Evolutionary conservation across 1,284 basidiomycete species (phyloP).

Genomic region (Cutaneotrichosporon mucoides): DNA sequence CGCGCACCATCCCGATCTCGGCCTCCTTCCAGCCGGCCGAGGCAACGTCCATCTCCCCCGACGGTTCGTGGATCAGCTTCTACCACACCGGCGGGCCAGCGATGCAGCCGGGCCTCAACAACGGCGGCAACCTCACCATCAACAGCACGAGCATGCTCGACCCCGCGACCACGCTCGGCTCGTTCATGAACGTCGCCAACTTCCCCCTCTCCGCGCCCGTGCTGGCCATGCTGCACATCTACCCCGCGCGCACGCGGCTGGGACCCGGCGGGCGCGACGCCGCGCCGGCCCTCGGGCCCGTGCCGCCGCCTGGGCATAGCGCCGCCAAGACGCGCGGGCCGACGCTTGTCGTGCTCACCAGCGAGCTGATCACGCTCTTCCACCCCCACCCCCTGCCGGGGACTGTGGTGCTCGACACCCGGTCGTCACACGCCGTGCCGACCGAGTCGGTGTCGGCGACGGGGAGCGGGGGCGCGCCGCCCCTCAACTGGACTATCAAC

Average conservation of each 20-base stretch:
- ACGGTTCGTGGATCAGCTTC: constrained; percentile 32
- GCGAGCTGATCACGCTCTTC: constrained; percentile 26
- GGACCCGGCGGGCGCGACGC: constrained; percentile 4
- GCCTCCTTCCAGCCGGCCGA: constrained; percentile 19
- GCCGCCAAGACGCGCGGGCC: constrained; percentile 23
- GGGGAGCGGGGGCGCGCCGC: constrained; percentile 6
- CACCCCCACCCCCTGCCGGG: constrained; percentile 23
- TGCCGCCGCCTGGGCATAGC: constrained; percentile 20
- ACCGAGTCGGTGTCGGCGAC: constrained; percentile 9
- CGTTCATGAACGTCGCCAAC: constrained; percentile 23
- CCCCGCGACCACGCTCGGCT: constrained; percentile 15
- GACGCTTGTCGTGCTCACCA: constrained; percentile 26
- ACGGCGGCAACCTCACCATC: constrained; percentile 14
- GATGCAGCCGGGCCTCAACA: background rate
- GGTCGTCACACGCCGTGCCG: constrained; percentile 7
- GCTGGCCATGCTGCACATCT: constrained; percentile 29
- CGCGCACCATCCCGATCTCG: constrained; percentile 24
- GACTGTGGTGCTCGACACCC: constrained; percentile 16
- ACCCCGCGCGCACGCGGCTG: constrained; percentile 29
- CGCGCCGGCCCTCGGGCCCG: constrained; percentile 29
- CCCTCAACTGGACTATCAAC: constrained; percentile 26
- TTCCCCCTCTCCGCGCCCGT: constrained; percentile 25
- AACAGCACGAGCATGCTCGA: constrained; percentile 28
- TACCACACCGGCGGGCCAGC: constrained; percentile 11
- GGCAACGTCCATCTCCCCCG: constrained; percentile 29